Percentiles rank a stretch among this genome's conserved stretches.
Evolutionary conservation across 2,329 filamentous ascomycete species (phyloP).

Genomic region (Magnaporthiopsis rhizophila): DNA sequence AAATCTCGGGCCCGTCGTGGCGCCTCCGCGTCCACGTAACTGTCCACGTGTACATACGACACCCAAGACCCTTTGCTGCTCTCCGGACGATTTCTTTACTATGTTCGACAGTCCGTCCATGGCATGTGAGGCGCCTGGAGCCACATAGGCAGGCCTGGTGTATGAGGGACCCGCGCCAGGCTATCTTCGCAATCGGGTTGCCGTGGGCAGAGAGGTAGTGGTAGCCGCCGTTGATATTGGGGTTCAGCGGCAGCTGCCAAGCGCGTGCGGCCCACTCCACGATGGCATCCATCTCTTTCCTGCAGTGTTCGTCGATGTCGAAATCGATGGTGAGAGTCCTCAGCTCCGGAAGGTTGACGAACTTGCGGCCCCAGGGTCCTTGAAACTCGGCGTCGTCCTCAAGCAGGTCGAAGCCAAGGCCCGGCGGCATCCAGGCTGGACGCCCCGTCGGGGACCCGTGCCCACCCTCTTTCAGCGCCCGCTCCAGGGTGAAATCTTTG

Average conservation of each 20-base stretch:
- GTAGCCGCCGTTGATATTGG: background rate
- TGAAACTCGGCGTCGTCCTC: background rate
- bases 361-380: background rate
- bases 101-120: no score
- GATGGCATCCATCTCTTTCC: background rate
- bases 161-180: background rate
- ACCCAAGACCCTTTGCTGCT: background rate
- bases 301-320: background rate
- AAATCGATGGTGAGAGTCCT: background rate
- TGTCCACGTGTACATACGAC: background rate
- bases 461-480: background rate
- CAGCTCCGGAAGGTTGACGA: background rate
- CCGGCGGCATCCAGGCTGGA: background rate
- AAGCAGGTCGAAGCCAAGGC: background rate
- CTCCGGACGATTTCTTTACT: no score
- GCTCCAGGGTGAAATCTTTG: background rate
- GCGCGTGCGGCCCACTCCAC: background rate
- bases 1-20: slow-evolving; percentile 1
- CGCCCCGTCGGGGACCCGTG: background rate
- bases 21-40: background rate
- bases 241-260: background rate
- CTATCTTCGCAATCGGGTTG: background rate
- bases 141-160: background rate
- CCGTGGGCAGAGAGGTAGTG: background rate
- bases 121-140: background rate